phyloP scores from a whole-genome alignment of 495 filamentous ascomycete species.

The Aspergillus homomorphus region DNA sequence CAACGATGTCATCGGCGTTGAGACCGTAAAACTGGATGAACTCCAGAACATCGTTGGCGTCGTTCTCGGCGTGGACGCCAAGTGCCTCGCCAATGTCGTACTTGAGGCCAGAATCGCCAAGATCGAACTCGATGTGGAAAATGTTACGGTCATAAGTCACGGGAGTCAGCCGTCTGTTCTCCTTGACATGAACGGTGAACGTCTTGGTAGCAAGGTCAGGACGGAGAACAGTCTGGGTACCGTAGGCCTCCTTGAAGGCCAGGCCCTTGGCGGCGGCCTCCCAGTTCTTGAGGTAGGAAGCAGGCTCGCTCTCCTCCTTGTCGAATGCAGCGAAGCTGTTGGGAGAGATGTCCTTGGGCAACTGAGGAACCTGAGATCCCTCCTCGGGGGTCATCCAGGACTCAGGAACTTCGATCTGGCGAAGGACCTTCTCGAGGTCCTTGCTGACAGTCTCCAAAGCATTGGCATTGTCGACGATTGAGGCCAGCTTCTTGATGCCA shows the following conservation, averaged over 20 bases:
- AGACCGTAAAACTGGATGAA: slow-evolving; percentile 91
- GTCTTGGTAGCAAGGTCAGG: slow-evolving; percentile 87
- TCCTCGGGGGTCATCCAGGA: slow-evolving; percentile 68
- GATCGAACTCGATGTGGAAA: slow-evolving; percentile 99
- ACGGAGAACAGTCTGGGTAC: slow-evolving; percentile 66
- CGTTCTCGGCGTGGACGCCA: slow-evolving; percentile 92
- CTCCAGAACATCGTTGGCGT: slow-evolving; percentile 68
- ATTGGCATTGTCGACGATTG: slow-evolving; percentile 52
- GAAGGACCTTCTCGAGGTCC: slow-evolving; percentile 66
- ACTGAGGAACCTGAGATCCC: slow-evolving; percentile 47
- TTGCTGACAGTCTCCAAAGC: slow-evolving; percentile 58
- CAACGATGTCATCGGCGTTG: slow-evolving; percentile 75
- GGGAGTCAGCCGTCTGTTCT: slow-evolving; percentile 90
- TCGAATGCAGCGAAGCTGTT: slow-evolving; percentile 84
- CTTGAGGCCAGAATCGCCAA: slow-evolving; percentile 81
- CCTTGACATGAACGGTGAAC: slow-evolving; percentile 82
- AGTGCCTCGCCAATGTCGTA: slow-evolving; percentile 99
- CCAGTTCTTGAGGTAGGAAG: slow-evolving; percentile 68
- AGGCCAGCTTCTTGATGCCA: slow-evolving; percentile 54
- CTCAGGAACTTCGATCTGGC: slow-evolving; percentile 70
- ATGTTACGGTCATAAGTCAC: slow-evolving; percentile 93
- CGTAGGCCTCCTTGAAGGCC: slow-evolving; percentile 92
- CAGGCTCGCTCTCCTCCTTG: slow-evolving; percentile 68
- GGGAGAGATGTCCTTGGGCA: slow-evolving; percentile 59
- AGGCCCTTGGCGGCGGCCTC: slow-evolving; percentile 80